phyloP scores from a whole-genome alignment of 495 filamentous ascomycete genomes.

The Annulohypoxylon maeteangense region DNA sequence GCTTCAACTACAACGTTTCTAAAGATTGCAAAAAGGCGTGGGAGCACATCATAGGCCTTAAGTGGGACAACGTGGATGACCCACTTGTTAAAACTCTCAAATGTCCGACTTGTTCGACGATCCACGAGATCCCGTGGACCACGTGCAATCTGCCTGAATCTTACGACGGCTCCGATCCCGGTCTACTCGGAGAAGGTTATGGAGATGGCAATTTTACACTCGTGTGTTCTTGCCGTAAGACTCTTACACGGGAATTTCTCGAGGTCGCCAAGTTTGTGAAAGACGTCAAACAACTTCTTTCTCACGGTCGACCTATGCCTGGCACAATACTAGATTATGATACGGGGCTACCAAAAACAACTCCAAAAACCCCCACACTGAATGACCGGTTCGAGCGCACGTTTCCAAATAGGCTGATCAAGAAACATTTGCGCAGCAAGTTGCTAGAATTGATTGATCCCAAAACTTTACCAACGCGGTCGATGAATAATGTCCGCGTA shows the following conservation, averaged over 20 bases:
- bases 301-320: constrained; percentile 64
- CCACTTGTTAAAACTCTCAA: constrained; percentile 56
- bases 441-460: constrained; percentile 50
- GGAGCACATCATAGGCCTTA: constrained; percentile 58
- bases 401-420: constrained; percentile 71
- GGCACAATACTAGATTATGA: constrained; percentile 66
- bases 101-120: constrained; percentile 66
- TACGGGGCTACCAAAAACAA: constrained; percentile 48
- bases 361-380: not conserved
- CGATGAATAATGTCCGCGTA: constrained; percentile 56
- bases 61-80: constrained; percentile 70
- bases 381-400: constrained; percentile 50
- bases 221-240: constrained; percentile 61
- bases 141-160: constrained; percentile 56
- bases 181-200: constrained; percentile 65
- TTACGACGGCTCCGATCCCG: constrained; percentile 18
- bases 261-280: constrained; percentile 65
- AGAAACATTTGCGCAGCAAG: constrained; percentile 50
- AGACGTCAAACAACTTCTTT: constrained; percentile 61
- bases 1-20: constrained; percentile 70
- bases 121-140: constrained; percentile 68
- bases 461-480: constrained; percentile 34
- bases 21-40: constrained; percentile 58
- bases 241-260: constrained; percentile 65
- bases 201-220: constrained; percentile 68